phyloP scores from a whole-genome alignment of 768 basidiomycete species.

The Auriscalpium vulgare region DNA sequence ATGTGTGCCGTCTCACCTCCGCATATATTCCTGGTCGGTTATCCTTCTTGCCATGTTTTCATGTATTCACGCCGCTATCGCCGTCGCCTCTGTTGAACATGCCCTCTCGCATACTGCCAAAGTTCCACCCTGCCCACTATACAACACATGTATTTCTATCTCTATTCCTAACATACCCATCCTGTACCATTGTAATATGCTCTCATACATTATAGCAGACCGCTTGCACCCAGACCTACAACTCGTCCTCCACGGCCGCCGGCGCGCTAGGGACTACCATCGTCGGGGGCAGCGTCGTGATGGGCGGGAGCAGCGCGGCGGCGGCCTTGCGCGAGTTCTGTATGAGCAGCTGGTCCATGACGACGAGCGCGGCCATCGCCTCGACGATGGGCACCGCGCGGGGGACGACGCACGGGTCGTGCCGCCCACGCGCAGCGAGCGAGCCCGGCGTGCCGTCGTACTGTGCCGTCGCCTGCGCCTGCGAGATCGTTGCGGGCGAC shows the following conservation, averaged over 20 bases:
- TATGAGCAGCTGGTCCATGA: constrained; percentile 89
- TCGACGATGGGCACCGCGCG: constrained; percentile 97
- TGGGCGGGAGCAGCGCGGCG: constrained; percentile 67
- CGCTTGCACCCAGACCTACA: background rate
- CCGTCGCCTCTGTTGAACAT: background rate
- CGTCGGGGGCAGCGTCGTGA: constrained; percentile 85
- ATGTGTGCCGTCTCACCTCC: background rate
- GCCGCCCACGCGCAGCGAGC: constrained; percentile 86
- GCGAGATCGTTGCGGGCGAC: constrained; percentile 96
- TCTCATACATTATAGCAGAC: background rate
- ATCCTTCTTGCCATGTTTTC: background rate
- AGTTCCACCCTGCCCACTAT: background rate
- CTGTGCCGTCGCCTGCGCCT: constrained; percentile 81
- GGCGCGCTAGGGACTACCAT: constrained; percentile 47
- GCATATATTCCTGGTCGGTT: background rate
- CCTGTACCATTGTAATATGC: background rate
- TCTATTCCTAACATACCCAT: background rate
- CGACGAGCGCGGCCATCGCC: constrained; percentile 91
- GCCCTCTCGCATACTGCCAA: background rate
- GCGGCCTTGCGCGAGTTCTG: constrained; percentile 80
- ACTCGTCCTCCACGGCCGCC: background rate
- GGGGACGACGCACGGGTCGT: constrained; percentile 97
- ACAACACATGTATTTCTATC: background rate
- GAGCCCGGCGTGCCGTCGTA: constrained; percentile 88
- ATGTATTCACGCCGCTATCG: background rate